These are phyloP conservation scores for Oryza coarctata DNA, from an alignment of 176 grass and related monocot genomes.

Conservation along the genomic window DNA sequence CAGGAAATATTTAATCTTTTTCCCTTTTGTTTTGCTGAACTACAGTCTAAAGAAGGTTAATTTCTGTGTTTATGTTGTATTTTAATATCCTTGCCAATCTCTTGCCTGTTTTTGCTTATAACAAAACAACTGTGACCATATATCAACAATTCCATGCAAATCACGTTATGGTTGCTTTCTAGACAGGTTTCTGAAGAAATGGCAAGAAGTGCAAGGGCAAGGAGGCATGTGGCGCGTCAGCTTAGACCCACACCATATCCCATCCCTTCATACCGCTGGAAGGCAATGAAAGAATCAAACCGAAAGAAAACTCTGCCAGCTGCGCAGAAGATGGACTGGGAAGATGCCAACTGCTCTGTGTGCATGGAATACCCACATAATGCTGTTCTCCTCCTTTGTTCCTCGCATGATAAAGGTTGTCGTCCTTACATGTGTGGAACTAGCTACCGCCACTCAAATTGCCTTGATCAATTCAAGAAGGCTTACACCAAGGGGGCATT, in stretches of 20 bases:
- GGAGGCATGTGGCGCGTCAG: slow-evolving; percentile 63
- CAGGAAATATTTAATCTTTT: not conserved
- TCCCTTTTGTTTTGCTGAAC: not conserved
- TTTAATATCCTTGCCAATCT: not conserved
- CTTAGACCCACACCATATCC: slow-evolving; percentile 73
- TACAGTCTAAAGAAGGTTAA: not conserved
- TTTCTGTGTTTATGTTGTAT: not conserved
- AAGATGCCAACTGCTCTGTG: slow-evolving; percentile 92
- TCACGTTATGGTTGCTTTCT: slow-evolving; percentile 1
- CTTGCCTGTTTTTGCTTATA: not conserved
- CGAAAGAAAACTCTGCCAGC: slow-evolving; percentile 50
- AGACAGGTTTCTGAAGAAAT: slow-evolving; percentile 56
- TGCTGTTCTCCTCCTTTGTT: slow-evolving; percentile 94
- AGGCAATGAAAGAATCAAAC: slow-evolving; percentile 51
- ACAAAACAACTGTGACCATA: not conserved
- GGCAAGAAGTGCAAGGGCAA: slow-evolving; percentile 68
- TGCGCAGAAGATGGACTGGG: slow-evolving; percentile 80
- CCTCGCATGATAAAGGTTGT: slow-evolving; percentile 96
- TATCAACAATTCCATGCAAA: not conserved
- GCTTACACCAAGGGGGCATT: slow-evolving; percentile 73
- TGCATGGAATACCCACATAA: slow-evolving; percentile 97
- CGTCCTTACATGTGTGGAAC: slow-evolving; percentile 97
- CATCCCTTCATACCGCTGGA: slow-evolving; percentile 65
- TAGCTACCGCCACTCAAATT: slow-evolving; percentile 85
- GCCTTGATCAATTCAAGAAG: slow-evolving; percentile 95